These are phyloP conservation scores for Tetrapisispora iriomotensis DNA, from an alignment of 805 yeast genomes.

Conservation along the genomic window DNA sequence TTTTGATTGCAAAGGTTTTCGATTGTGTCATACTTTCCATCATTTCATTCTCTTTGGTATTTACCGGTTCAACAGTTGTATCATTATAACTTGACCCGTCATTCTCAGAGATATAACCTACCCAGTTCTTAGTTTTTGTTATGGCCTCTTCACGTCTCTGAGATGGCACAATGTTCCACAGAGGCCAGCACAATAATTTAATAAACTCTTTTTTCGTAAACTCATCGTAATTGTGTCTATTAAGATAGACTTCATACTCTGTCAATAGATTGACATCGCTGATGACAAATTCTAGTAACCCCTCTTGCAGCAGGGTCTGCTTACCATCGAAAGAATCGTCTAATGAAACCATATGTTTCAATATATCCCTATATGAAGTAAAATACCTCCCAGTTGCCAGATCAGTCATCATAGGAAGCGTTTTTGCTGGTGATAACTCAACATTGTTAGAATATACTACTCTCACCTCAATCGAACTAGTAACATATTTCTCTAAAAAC, in stretches of 20 bases:
- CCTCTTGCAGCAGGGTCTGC: constrained; percentile 35
- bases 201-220: constrained; percentile 49
- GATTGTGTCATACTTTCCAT: constrained; percentile 19
- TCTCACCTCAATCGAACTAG: constrained; percentile 9
- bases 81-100: constrained; percentile 11
- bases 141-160: constrained; percentile 12
- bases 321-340: constrained; percentile 11
- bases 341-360: constrained; percentile 21
- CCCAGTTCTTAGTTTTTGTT: constrained; percentile 12
- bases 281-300: constrained; percentile 35
- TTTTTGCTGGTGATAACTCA: constrained; percentile 39
- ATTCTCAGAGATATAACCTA: constrained; percentile 14
- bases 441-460: constrained; percentile 52
- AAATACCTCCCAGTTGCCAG: constrained; percentile 14
- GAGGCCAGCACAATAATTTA: constrained; percentile 53
- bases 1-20: constrained; percentile 21
- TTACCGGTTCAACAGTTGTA: constrained; percentile 5
- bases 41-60: constrained; percentile 5
- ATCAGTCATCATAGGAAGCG: constrained; percentile 40
- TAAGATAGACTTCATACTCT: constrained; percentile 47
- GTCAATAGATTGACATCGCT: constrained; percentile 39
- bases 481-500: constrained; percentile 10
- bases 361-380: constrained; percentile 37
- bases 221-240: constrained; percentile 47
- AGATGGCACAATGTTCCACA: constrained; percentile 60